Evolutionary conservation across 2,329 filamentous ascomycete genomes (phyloP), one percentile per base, ranked within the genome.

Genomic region (Venturia nashicola): DNA sequence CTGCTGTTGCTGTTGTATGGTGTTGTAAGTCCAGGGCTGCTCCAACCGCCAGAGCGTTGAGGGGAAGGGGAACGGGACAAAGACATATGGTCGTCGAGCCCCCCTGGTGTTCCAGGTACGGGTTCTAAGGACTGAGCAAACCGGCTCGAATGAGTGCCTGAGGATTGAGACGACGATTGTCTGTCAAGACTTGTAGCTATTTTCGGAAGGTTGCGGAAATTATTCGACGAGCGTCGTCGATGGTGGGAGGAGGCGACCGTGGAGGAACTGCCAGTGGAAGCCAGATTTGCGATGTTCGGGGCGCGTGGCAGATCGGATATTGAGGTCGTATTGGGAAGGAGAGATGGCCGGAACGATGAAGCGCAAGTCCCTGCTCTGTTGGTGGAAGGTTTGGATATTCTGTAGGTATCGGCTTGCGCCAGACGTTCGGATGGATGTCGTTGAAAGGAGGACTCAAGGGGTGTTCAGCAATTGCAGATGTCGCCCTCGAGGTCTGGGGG

Each of bases 21-120:
- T 66, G 88, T 86, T 71, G 85, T 88, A 72, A 90, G 82, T 67
- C 87, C 90, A 64, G 89, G 91, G 76, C 88, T 94, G 64, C 90
- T 86, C 92, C 93, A 97, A 70, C 91, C 91, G 72, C 90, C 91
- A 70, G 89, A 88, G 66, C 86, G 88, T 67, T 86, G 83, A 67
- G 92, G 93, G 64, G 91, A 96, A 61, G 92, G 90, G 72, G 90
- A 95, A 76, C 91, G 86, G 69, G 91, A 94, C 67, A 93, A 78
- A 69, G 89, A 89, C 92, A 96, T 96, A 70, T 61, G 64, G 39
- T 55, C 43, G 39, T 46, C 20, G 54, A 32, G 27, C 14, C 16
- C 54, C 40, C 36, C 62, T 55, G 62, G 62, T 39, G 62, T 61
- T n/a, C 62, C 57, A 34, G 62, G 62, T 8, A 61, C 27, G 16